These are phyloP conservation scores for Quercus mongolica DNA, from an alignment of 306 rosid species.

Conservation along the genomic window DNA sequence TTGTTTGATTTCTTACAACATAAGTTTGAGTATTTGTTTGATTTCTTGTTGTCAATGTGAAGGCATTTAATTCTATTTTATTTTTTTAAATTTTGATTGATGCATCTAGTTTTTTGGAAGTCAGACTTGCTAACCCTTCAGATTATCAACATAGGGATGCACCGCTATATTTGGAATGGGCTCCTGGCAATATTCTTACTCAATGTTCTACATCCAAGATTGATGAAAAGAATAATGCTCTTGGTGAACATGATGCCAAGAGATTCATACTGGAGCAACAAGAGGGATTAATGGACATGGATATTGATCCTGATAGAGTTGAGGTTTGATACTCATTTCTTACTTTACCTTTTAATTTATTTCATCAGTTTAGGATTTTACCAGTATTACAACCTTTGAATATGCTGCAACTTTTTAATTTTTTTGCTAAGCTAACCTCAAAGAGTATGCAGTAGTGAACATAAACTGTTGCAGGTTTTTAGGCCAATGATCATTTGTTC, in stretches of 20 bases:
- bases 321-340: conserved; percentile 57
- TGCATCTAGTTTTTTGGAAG: not conserved
- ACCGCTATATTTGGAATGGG: conserved; percentile 94
- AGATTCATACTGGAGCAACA: conserved; percentile 56
- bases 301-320: conserved; percentile 81
- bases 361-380: not conserved
- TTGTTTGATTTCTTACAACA: not conserved
- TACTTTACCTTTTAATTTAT: not conserved
- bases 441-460: not conserved
- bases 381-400: not conserved
- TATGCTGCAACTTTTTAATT: not conserved
- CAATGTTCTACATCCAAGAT: conserved; percentile 38
- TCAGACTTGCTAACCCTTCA: conserved; percentile 16
- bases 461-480: not conserved
- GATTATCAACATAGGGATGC: conserved; percentile 59
- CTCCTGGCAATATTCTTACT: conserved; percentile 71
- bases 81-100: not conserved
- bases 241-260: conserved; percentile 68
- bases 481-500: not conserved
- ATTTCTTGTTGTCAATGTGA: not conserved
- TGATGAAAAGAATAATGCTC: conserved; percentile 33
- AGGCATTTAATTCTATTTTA: not conserved
- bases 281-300: conserved; percentile 56
- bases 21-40: not conserved
- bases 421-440: too few relatives aligned